phyloP scores from a whole-genome alignment of 1,139 yeast genomes.

The Blastobotrys niveus region DNA sequence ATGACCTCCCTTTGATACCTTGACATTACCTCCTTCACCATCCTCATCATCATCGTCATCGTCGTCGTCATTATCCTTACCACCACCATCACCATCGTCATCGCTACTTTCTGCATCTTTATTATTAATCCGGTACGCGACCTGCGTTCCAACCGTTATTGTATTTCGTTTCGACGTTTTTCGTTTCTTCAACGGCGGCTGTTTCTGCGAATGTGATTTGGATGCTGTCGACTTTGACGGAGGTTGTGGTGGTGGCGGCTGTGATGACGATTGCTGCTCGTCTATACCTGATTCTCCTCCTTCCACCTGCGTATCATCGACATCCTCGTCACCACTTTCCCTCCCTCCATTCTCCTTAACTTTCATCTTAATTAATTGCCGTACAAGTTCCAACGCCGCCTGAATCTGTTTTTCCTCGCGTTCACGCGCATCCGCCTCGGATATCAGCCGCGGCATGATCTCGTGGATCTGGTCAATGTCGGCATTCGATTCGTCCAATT shows the following conservation, averaged over 20 bases:
- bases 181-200: constrained; percentile 12
- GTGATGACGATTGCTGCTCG: too few species aligned
- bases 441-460: constrained; percentile 9
- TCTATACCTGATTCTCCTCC: too few species aligned
- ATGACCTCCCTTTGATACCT: constrained; percentile 15
- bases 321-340: constrained; percentile 8
- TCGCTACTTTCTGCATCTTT: not conserved
- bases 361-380: constrained; percentile 5
- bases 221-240: too few species aligned
- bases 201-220: not conserved
- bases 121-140: constrained; percentile 64
- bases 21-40: not conserved
- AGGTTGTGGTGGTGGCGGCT: too few species aligned
- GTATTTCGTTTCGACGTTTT: not conserved
- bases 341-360: constrained; percentile 13
- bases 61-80: not conserved
- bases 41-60: constrained; percentile 10
- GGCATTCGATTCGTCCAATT: constrained; percentile 13
- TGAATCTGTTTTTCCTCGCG: constrained; percentile 12
- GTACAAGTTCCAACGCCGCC: constrained; percentile 8
- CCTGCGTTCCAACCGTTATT: constrained; percentile 60
- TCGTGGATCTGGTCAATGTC: constrained; percentile 3
- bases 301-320: not conserved
- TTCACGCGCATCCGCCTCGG: constrained; percentile 13
- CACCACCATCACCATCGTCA: not conserved